Evolutionary conservation across 257 asterid species (phyloP).

Genomic region (Nicotiana paniculata): DNA sequence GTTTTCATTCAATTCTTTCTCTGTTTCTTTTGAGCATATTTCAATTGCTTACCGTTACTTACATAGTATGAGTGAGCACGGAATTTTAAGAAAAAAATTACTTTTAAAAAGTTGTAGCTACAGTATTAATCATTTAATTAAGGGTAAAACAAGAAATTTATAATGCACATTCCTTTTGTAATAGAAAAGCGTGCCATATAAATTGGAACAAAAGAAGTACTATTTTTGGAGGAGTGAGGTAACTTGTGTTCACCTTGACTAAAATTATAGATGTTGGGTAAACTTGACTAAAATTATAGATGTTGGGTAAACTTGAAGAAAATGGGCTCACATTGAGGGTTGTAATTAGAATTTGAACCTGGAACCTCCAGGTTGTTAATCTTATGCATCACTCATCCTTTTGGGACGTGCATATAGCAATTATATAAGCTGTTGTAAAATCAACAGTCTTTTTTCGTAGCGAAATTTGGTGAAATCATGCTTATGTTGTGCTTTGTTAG

Average conservation of each 20-base stretch:
- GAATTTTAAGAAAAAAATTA: not conserved
- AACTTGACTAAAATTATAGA: too few species aligned
- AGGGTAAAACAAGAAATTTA: not conserved
- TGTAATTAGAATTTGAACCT: not conserved
- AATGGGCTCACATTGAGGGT: too few species aligned
- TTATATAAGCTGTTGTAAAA: not conserved
- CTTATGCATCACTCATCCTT: not conserved
- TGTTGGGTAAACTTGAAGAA: too few species aligned
- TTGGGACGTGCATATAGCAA: not conserved
- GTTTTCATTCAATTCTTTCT: constrained; percentile 13
- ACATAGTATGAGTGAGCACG: not conserved
- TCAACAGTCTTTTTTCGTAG: not conserved
- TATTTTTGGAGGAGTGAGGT: too few species aligned
- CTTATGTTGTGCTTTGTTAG: not conserved
- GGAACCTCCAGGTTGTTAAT: not conserved
- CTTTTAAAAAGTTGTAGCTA: not conserved
- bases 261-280: too few species aligned
- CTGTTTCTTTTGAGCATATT: not conserved
- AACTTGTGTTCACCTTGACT: too few species aligned
- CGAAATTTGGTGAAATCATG: not conserved
- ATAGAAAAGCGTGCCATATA: too few species aligned
- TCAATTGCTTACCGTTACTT: not conserved
- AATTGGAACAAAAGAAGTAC: too few species aligned
- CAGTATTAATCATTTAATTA: not conserved
- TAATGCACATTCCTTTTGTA: too few species aligned